Evolutionary conservation across 352 stramenopile genomes (phyloP), one percentile per base, ranked within the genome.

Genomic region (Pythium dissimile): DNA sequence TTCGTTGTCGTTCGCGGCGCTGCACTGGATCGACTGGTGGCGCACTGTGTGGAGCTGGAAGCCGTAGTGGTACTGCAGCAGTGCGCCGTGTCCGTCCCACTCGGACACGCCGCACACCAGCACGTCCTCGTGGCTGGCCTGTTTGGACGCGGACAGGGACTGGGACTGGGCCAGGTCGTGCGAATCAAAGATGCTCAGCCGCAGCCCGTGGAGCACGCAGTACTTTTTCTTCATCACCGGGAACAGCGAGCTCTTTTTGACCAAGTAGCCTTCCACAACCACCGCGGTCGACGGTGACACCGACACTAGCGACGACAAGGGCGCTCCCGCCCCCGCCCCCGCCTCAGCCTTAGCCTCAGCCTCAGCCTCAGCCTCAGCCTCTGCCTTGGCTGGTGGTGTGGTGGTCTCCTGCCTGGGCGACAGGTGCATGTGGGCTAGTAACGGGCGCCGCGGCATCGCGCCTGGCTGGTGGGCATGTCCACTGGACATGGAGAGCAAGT

Each of bases 51-150:
- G 75, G n/a, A 92, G 58, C 32, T 86, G 58, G 31, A 92, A 92
- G 1, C 74, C 76, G 53, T 92, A 71, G 16, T 82, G 67, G 64
- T 92, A 92, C 45, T 86, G 77, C 47, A 91, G 62, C 28, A 90
- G 42, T 12, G 75, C 54, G 9, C 72, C 69, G 37, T 86, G 70
- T 20, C 80, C 83, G 27, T 92, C 76, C 79, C 79, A 90, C 8
- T 82, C 77, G 0, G 69, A 81, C 10, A 88, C 68, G 8, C 69
- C 58, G 44, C 54, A 67, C 16, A 75, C 63, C 13, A 69, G 54
- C 26, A 78, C 65, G 11, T 72, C 52, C 23, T 69, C 62, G 13
- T 65, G 54, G 23, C 42, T 38, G 12, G 16, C 48, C 2, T 27
- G 27, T 2, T 11, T 50, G 2, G n/a, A n/a, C n/a, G n/a, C n/a